phyloP scores from a whole-genome alignment of 176 grass and related monocot genomes.

The Avena sativa region DNA sequence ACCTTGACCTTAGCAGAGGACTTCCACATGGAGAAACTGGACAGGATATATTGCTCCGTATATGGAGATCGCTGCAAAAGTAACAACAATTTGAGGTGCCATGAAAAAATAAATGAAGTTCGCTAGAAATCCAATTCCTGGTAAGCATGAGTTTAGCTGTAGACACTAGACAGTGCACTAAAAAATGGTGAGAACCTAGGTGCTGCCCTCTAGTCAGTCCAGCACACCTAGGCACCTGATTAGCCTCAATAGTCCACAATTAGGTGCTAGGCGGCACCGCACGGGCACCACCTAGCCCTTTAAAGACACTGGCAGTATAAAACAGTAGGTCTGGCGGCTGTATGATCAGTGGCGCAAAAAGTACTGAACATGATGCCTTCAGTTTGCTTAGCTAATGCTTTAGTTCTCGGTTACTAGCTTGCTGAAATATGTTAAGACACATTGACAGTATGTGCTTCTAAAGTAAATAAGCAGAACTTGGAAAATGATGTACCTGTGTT shows the following conservation, averaged over 20 bases:
- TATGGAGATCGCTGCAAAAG: conserved; percentile 73
- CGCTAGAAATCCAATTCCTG: background rate
- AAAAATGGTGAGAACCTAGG: conserved; percentile 4
- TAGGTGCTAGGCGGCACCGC: background rate
- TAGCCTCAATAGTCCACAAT: background rate
- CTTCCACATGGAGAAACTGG: conserved; percentile 98
- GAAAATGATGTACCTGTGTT: conserved; percentile 55
- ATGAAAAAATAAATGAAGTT: conserved; percentile 11
- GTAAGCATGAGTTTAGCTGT: background rate
- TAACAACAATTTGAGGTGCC: conserved; percentile 36
- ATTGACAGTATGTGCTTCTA: background rate
- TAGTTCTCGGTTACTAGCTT: conserved; percentile 6
- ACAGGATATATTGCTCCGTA: conserved; percentile 92
- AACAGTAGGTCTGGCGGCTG: background rate
- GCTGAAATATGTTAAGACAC: conserved; percentile 1
- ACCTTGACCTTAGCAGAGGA: conserved; percentile 81
- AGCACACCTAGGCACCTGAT: background rate
- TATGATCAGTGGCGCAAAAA: conserved; percentile 14
- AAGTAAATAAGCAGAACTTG: conserved; percentile 14
- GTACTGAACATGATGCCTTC: conserved; percentile 13
- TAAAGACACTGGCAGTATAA: background rate
- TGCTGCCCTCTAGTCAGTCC: background rate
- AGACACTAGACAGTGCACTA: conserved; percentile 6
- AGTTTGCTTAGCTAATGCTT: conserved; percentile 24
- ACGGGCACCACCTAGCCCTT: background rate